Base-by-base conservation (phyloP, 805 yeast genomes). In the Candida ulmi region DNA sequence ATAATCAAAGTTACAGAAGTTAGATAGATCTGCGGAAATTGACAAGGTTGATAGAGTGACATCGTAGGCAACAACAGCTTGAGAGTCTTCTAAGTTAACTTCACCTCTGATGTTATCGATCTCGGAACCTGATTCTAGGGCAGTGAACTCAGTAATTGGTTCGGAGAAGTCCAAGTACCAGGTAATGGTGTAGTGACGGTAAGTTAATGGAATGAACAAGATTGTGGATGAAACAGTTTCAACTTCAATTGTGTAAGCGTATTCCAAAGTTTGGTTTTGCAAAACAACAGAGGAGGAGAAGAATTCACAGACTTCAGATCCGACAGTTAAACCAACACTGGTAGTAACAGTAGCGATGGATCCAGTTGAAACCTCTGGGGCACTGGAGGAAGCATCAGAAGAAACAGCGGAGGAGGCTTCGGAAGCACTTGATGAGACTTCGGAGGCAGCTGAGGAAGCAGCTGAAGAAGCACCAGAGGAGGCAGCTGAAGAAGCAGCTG, bases 1-100 rank as follows among this genome's bases (percentile, higher is more conserved):
- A 13, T 38, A 48, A 11, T 48, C 52, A n/a, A 33, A 17, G 11
- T 17, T 17, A 30, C 48, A 45, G 33, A 23, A 45, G 19, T 35
- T 30, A 8, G 36, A 13, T 3, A 38, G 29, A 4, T 43, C 33
- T 8, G 35, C 21, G 17, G 36, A 19, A 19, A 15, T 35, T 8
- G 42, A 41, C 17, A 37, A 24, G 6, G 15, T 12, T 25, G 46
- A 38, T 33, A 28, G 23, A 11, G 37, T 39, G 13, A 17, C 30
- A 30, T 27, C 32, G 25, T 50, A 50, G 5, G 38, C 17, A 6
- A 39, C 39, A 24, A 43, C 26, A 33, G 42, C 39, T 3, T 46
- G 24, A 39, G 50, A 50, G 15, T 45, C 38, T 23, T 45, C 45
- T 15, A 47, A 35, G 40, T 50, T 50, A 12, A 43, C 52, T 3